Evolutionary conservation across 75 land plant species (phyloP).

Genomic region (Adiantum capillusveneris): DNA sequence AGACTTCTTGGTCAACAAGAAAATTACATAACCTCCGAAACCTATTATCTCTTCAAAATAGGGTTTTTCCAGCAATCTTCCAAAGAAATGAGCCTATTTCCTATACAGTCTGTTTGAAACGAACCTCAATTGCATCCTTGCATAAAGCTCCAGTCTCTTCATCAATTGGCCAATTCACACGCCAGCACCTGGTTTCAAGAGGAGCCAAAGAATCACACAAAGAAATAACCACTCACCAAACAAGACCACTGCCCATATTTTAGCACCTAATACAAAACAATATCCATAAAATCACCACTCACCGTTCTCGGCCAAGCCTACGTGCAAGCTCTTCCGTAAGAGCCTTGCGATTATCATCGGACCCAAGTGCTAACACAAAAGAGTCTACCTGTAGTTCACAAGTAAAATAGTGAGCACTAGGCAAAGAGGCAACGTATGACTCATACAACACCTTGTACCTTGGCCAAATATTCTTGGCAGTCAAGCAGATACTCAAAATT

Average conservation of each 20-base stretch:
- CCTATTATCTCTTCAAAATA: too few species aligned
- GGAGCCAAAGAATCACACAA: neutral
- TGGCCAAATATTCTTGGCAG: slow-evolving; percentile 25
- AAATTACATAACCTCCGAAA: too few species aligned
- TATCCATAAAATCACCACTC: neutral
- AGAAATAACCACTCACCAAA: too few species aligned
- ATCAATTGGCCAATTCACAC: slow-evolving; percentile 31
- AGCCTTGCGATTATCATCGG: slow-evolving; percentile 25
- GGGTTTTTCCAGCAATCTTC: too few species aligned
- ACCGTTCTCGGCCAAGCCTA: slow-evolving; percentile 31
- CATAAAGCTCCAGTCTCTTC: slow-evolving; percentile 9
- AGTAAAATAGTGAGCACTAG: too few species aligned
- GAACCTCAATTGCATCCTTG: slow-evolving; percentile 40
- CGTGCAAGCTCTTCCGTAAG: slow-evolving; percentile 41
- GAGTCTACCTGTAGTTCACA: slow-evolving; percentile 18
- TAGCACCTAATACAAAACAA: too few species aligned
- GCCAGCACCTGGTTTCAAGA: slow-evolving; percentile 20
- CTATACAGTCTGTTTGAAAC: too few species aligned
- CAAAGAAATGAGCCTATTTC: too few species aligned
- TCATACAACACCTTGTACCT: slow-evolving; percentile 3
- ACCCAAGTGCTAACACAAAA: slow-evolving; percentile 28
- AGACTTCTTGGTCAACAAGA: too few species aligned
- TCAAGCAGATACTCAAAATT: slow-evolving; percentile 29
- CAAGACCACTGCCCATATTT: too few species aligned
- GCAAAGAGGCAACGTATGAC: neutral